A percentile compares a stretch with the other conserved stretches of the same genome.
These are phyloP conservation scores for Aspergillaceae sp. DNA, from an alignment of 2,329 filamentous ascomycete species.

Conservation along the genomic window DNA sequence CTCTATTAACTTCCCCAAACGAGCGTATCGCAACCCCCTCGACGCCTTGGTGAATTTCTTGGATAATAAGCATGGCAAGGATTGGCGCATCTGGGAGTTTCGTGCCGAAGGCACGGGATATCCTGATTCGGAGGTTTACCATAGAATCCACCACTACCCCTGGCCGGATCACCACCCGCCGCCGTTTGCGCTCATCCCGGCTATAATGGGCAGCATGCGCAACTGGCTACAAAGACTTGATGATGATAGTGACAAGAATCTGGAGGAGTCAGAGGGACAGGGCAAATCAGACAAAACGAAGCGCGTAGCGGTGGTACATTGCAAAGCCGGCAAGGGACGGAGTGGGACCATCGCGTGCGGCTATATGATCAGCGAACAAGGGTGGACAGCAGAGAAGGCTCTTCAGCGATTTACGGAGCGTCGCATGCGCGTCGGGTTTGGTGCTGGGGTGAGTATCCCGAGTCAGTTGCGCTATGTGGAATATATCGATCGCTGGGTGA, in stretches of 20 bases:
- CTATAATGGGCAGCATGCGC: constrained; percentile 86
- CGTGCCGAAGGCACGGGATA: constrained; percentile 94
- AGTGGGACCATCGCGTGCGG: constrained; percentile 82
- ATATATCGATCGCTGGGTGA: constrained; percentile 84
- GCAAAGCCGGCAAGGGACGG: constrained; percentile 91
- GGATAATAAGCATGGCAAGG: constrained; percentile 67
- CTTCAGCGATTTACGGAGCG: constrained; percentile 65
- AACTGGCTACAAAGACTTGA: constrained; percentile 60
- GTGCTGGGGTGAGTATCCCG: constrained; percentile 82
- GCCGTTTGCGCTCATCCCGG: constrained; percentile 77
- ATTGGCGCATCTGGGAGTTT: constrained; percentile 98
- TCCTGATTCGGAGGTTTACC: constrained; percentile 79
- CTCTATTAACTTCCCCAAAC: constrained; percentile 77
- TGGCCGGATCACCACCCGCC: constrained; percentile 97
- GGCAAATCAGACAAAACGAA: constrained; percentile 27
- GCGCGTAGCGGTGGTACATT: constrained; percentile 84
- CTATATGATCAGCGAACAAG: constrained; percentile 82
- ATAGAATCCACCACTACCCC: constrained; percentile 79
- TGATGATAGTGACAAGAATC: constrained; percentile 16
- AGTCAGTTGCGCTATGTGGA: constrained; percentile 80
- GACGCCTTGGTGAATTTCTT: constrained; percentile 81
- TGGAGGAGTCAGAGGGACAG: constrained; percentile 13
- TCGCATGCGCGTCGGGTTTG: constrained; percentile 83
- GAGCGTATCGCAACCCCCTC: constrained; percentile 88
- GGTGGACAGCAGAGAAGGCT: constrained; percentile 57